Evolutionary conservation across 1,284 basidiomycete genomes (phyloP).

Genomic region (Cryptococcus sp.): DNA sequence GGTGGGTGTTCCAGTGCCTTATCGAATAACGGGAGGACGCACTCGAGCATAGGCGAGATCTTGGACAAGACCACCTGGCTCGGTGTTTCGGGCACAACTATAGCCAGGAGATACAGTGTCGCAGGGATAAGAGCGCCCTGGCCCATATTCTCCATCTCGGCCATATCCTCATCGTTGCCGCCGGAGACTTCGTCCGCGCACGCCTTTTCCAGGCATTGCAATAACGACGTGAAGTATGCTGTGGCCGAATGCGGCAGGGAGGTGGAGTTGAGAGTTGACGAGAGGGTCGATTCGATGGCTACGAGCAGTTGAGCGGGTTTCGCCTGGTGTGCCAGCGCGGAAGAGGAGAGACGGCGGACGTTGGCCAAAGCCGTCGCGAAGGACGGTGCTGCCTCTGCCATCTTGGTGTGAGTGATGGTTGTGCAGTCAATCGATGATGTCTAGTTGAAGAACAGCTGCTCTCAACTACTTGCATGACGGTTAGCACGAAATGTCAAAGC

Average conservation of each 20-base stretch:
- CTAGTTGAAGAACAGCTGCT: too few relatives aligned
- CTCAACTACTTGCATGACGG: too few relatives aligned
- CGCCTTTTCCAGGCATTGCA: conserved; percentile 56
- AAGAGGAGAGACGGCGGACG: conserved; percentile 83
- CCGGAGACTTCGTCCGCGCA: conserved; percentile 41
- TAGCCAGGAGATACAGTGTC: conserved; percentile 82
- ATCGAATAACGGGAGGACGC: conserved; percentile 74
- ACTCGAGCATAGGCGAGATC: conserved; percentile 56
- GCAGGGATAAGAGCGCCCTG: conserved; percentile 84
- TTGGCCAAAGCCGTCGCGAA: conserved; percentile 66
- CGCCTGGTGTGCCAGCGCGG: conserved; percentile 82
- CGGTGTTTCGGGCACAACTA: conserved; percentile 72
- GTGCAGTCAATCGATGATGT: too few relatives aligned
- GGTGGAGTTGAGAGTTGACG: conserved; percentile 37
- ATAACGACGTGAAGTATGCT: conserved; percentile 84
- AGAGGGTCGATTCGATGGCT: conserved; percentile 85
- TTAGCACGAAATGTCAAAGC: background rate
- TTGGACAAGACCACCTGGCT: conserved; percentile 49
- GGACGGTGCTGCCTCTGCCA: conserved; percentile 23
- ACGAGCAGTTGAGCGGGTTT: conserved; percentile 83
- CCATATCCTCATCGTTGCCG: conserved; percentile 44
- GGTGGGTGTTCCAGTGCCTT: conserved; percentile 51
- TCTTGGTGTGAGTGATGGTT: conserved; percentile 12
- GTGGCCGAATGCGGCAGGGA: conserved; percentile 74
- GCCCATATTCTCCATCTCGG: conserved; percentile 50